Evolutionary conservation across 176 grass and related monocot species (phyloP), one percentile per base, ranked within the genome.

Genomic region (Triticum monococcum): DNA sequence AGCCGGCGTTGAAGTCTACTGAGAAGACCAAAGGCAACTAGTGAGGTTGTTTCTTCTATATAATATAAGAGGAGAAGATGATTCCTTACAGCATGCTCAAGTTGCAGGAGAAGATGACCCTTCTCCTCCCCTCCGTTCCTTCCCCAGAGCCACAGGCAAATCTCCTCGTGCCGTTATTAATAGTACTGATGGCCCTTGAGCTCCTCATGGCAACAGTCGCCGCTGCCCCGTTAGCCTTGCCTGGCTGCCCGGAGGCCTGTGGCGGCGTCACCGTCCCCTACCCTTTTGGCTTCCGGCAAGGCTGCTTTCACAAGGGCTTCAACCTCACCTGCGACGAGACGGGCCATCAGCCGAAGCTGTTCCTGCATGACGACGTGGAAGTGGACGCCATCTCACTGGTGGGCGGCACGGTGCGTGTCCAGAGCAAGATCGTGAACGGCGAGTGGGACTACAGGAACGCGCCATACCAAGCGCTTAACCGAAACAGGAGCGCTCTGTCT

Each of bases 211-310:
- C 14, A 52, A 52, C 4, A 5, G 48, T 52, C 5, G 25, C 37
- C 8, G 18, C 40, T 84, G 8, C 1, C 17, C 83, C 71, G 3
- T 7, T 52, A 14, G 80, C 80, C n/a, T 61, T 88, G 70, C 87
- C 38, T 14, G 71, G 62, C 17, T 88, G 87, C 81, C 79, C 33
- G 28, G 72, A 88, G 18, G 45, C 14, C 3, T 84, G 80, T 5
- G 72, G 87, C 48, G 35, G 24, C 31, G 40, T 88, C 14, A 76
- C n/a, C 43, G 64, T 89, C 81, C 72, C 87, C 52, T 89, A 79
- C 60, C 87, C 81, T 18, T 89, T 84, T 16, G 81, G 87, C 80
- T 79, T 77, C 59, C 70, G 73, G 31, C 63, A 1, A 1, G 70
- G 80, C 16, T 89, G 80, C 18, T 67, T 70, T 46, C 54, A 20